Base-by-base conservation (phyloP, 176 grass and related monocot genomes). In the Aegilops tauschii region DNA sequence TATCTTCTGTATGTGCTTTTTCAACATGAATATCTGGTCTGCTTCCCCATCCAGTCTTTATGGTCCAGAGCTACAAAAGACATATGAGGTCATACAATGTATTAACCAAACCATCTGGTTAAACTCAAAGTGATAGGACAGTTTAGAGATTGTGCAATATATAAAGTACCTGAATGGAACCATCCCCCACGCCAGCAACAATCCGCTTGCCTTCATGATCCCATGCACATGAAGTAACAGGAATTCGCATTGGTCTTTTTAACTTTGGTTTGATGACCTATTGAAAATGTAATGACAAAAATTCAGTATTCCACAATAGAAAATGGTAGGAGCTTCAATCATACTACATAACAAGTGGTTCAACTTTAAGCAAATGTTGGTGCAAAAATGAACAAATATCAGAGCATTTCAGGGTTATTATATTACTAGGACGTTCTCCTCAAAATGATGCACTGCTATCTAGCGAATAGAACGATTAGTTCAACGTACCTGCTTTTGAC, bases 201-300 rank as follows among this genome's bases (percentile, higher is more conserved):
- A 98, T 98, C 14, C 79, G 81, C 79, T 98, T 98, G 36, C 96
- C 96, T 86, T 94, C 93, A 88, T 91, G 81, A 88, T 98, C 93
- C 96, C 96, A 98, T 61, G 92, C 83, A 98, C 96, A 98, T 64
- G 96, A 62, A 61, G 96, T 98, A 72, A 98, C 92, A 81, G 96
- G 93, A 63, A 91, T 94, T 65, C 93, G 90, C 74, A 88, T 89
- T 64, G 93, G 96, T 79, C 93, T 90, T 81, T 73, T 80, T 66
- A 98, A 85, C 88, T 96, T 98, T 77, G 96, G 96, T 91, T 98
- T 98, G 70, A 98, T 92, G 86, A 98, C 96, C 96, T 98, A 86
- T 90, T 74, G 21, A 74, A 36, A 75, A 61, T 68, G 34, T 32
- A 67, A 75, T 75, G 21, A 27, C 13, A 10, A 56, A 40, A 42